Base-by-base conservation (phyloP, 2,329 filamentous ascomycete genomes). In the Talaromyces sp. region DNA sequence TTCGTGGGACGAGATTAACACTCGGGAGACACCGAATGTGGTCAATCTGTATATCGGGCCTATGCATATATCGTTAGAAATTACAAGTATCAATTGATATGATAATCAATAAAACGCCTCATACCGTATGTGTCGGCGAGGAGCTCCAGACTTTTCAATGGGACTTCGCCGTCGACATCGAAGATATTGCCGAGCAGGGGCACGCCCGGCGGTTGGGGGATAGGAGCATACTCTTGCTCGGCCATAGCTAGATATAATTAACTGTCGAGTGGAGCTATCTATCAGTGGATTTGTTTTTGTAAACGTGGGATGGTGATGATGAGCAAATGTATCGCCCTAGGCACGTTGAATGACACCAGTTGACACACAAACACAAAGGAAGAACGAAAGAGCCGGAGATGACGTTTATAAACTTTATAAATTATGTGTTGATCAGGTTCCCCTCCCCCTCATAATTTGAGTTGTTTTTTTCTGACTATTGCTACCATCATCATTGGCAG, bases 181-280 rank as follows among this genome's bases (percentile, higher is more conserved):
- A 77, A 75, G 31, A 88, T 69, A 66, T 91, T 89, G 29, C 89
- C 88, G 26, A 91, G 64, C 27, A 91, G 71, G 1, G 87, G 88
- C 59, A 88, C 76, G 2, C 84, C 86, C 58, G 80, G 80, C 27
- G 88, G 88, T 53, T 84, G 81, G 1, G 88, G 87, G 58, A 91
- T 88, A 8, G 54, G 54, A 8, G 54, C 46, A 31, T 56, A 56
- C n/a, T 56, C 54, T 46, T 56, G 38, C 38, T 56, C 13, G 2
- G 54, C 35, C 54, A 56, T 56, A 24, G 9, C 32, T 55, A 26
- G 54, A 29, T 52, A 52, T 29, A 8, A 46, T 24, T 21, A 24
- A 46, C 43, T 21, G 9, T 24, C 35, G 6, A 46, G 43, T 24
- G 21, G 9, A 24, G 10, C 4, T 24, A n/a, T 43, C 6, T 46